Evolutionary conservation across 805 yeast genomes (phyloP).

Genomic region (Kluyveromyces nonfermentans): DNA sequence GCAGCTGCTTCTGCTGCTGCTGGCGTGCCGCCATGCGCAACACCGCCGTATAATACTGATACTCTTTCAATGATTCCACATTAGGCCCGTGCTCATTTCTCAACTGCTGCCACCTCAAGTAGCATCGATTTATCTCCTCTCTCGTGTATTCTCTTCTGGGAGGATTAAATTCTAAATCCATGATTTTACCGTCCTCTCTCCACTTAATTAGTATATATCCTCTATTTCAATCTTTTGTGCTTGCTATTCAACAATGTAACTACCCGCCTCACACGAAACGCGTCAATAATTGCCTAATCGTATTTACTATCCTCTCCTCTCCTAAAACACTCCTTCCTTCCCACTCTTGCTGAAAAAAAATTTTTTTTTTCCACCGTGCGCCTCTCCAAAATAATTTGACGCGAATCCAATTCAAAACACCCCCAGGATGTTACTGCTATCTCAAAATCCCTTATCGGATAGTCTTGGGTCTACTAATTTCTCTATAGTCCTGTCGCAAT

Average conservation of each 20-base stretch:
- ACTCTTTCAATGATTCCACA: conserved; percentile 28
- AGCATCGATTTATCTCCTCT: conserved; percentile 31
- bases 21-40: conserved; percentile 29
- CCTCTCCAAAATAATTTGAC: background rate
- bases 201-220: background rate
- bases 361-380: background rate
- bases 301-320: background rate
- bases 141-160: conserved; percentile 18
- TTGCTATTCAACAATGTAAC: background rate
- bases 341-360: background rate
- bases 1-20: conserved; percentile 20
- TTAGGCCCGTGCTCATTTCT: conserved; percentile 29
- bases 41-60: conserved; percentile 27
- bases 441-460: background rate
- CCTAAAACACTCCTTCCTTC: background rate
- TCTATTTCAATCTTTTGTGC: background rate
- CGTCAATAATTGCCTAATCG: background rate
- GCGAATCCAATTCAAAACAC: background rate
- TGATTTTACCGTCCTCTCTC: conserved; percentile 11
- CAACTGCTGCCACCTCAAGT: conserved; percentile 30
- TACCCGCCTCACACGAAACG: background rate
- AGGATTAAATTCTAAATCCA: conserved; percentile 3
- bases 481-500: background rate
- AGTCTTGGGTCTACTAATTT: background rate
- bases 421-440: background rate